Evolutionary conservation across 1,284 basidiomycete species (phyloP).

Genomic region (Moniliella sp.): DNA sequence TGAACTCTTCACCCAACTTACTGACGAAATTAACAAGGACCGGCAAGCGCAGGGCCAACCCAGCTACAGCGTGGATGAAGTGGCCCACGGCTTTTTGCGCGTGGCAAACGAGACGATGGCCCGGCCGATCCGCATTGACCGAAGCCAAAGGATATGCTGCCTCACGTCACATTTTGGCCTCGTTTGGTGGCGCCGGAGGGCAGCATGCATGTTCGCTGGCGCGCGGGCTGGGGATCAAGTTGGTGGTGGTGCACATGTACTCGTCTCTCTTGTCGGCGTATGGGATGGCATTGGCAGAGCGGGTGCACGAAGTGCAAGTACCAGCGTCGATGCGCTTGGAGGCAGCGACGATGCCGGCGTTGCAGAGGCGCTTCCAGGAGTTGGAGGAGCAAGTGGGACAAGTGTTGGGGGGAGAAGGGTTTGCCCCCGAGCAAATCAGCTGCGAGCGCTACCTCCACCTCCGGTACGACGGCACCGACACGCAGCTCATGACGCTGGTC

Average conservation of each 20-base stretch:
- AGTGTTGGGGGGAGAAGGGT: constrained; percentile 57
- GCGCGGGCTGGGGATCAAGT: constrained; percentile 56
- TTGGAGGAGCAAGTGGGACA: constrained; percentile 41
- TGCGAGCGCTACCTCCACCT: constrained; percentile 69
- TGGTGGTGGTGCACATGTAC: constrained; percentile 62
- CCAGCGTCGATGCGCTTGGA: constrained; percentile 52
- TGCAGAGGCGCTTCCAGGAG: constrained; percentile 34
- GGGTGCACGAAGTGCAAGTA: constrained; percentile 53
- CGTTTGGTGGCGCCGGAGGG: constrained; percentile 74
- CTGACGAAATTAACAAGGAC: constrained; percentile 51
- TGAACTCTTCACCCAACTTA: constrained; percentile 46
- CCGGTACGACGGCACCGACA: constrained; percentile 56
- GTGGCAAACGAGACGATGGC: constrained; percentile 47
- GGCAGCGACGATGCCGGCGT: constrained; percentile 2
- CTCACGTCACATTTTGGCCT: constrained; percentile 64
- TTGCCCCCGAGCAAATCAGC: constrained; percentile 47
- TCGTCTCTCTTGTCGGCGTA: constrained; percentile 71
- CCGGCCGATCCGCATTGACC: constrained; percentile 71
- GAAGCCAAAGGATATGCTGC: constrained; percentile 71
- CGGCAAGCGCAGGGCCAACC: constrained; percentile 40
- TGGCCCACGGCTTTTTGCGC: constrained; percentile 50
- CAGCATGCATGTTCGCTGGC: constrained; percentile 77
- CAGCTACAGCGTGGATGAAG: constrained; percentile 55
- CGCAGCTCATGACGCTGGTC: constrained; percentile 63
- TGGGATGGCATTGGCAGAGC: constrained; percentile 67